Base-by-base conservation (phyloP, 192 early-diverging fungal genomes). In the Podila verticillata region DNA sequence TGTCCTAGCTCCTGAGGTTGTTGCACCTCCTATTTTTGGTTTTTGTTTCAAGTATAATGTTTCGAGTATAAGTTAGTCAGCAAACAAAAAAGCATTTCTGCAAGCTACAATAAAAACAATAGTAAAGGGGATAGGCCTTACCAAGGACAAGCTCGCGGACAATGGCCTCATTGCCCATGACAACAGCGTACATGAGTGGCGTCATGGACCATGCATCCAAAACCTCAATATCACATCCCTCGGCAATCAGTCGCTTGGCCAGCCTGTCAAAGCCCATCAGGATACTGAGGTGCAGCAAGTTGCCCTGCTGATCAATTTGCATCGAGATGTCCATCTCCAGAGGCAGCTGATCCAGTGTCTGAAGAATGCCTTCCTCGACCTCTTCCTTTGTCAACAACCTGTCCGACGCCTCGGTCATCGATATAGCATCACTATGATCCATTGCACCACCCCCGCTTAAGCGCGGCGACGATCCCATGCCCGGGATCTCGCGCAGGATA, bases 161-260 rank as follows among this genome's bases (percentile, higher is more conserved):
- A 66, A 79, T 58, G 1, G 59, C 9, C 24, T 79, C 75, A n/a
- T 67, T 67, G 44, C 63, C 75, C n/a, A 67, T 61, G 4, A 79
- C 30, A 5, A 79, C 75, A 5, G 68, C 75, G 20, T 79, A 79
- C 75, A 79, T 79, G 49, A 79, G 65, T 2, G 75, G 75, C 12
- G 75, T 79, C 75, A 72, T 72, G 8, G 59, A 68, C 68, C 69
- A 79, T 10, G 58, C 29, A 63, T 79, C 75, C 0, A 71, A 39
- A 5, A 65, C 60, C 5, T 79, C 75, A 6, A 79, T 57, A 2
- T 79, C 68, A 54, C 75, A 79, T 35, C 75, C 75, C 0, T 66
- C 63, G 36, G 66, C 65, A 57, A 79, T 79, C 29, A 79, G 49
- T n/a, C 65, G 59, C 36, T 19, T 35, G 1, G 75, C 60, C 36